A percentile compares a stretch with the other conserved stretches of the same genome.
Evolutionary conservation across 305 asterid species (phyloP).

Genomic region (Andrographis paniculata): DNA sequence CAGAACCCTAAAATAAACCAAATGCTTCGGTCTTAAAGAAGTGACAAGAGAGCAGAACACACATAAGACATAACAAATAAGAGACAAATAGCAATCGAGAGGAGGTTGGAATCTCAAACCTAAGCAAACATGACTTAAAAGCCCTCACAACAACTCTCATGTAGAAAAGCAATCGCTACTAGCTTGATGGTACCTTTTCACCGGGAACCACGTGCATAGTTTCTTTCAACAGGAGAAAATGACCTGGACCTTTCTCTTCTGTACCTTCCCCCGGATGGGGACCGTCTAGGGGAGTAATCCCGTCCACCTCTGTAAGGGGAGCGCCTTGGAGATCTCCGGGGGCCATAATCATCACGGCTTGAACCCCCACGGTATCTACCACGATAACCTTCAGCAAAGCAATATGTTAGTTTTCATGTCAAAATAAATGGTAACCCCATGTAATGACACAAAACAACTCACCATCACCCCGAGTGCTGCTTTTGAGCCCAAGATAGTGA

Average conservation of each 20-base stretch:
- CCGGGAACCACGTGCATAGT: slow-evolving; percentile 63
- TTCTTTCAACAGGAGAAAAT: slow-evolving; percentile 62
- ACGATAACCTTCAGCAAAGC: slow-evolving; percentile 33
- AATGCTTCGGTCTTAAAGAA: too few species aligned
- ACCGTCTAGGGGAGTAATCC: slow-evolving; percentile 47
- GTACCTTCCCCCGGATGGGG: slow-evolving; percentile 69
- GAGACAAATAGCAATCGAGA: slow-evolving; percentile 11
- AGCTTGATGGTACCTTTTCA: slow-evolving; percentile 19
- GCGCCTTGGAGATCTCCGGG: slow-evolving; percentile 57
- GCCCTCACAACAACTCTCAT: slow-evolving; percentile 5
- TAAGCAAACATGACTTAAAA: slow-evolving; percentile 4
- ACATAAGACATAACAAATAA: background rate
- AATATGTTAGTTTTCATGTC: slow-evolving; percentile 13
- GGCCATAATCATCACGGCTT: slow-evolving; percentile 65
- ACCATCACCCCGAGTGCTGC: slow-evolving; percentile 64
- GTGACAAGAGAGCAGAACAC: too few species aligned
- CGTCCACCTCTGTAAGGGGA: slow-evolving; percentile 51
- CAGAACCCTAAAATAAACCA: too few species aligned
- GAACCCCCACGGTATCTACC: slow-evolving; percentile 65
- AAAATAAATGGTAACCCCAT: background rate
- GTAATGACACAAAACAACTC: slow-evolving; percentile 35
- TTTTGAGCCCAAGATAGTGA: slow-evolving; percentile 90
- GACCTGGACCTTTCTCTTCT: slow-evolving; percentile 82
- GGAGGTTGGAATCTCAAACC: background rate
- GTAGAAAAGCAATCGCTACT: slow-evolving; percentile 8